Base-by-base conservation (phyloP, 345 rosid genomes). In the Linum trigynum region DNA sequence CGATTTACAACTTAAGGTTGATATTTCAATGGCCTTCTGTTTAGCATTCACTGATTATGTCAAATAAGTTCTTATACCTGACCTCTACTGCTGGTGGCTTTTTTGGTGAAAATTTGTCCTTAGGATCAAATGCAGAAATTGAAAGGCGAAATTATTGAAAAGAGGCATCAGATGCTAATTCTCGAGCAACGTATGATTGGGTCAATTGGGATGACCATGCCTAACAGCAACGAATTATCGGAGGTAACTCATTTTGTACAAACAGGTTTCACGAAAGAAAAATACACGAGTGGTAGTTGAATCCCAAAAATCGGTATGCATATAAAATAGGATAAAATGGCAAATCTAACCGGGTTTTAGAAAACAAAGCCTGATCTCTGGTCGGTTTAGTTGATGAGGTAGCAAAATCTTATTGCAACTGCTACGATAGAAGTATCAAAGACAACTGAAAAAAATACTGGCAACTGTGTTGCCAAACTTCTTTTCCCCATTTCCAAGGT, bases 131-230 rank as follows among this genome's bases (percentile, higher is more conserved):
- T 81, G 72, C 71, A 66, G 81, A 84, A 81, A 63, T 66, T 86
- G 76, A 79, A 84, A 75, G 76, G 70, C 72, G 89, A 82, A 75
- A 84, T 86, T 69, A 75, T 58, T 70, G 89, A 81, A 77, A 86
- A 84, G 80, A 82, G 80, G 75, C 82, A 63, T 69, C 92, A 82
- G 70, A 84, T 84, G 64, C 78, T 41, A 62, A 74, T 84, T 58
- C 67, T 86, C 59, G 89, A 86, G 70, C 72, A 74, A 70, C 87
- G 80, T 39, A 84, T 86, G 85, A 76, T 77, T 75, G 89, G 81
- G 59, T 84, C 87, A 55, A 75, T 79, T 71, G 82, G 72, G 71
- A 72, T 58, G 61, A 66, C 79, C 35, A 69, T 68, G 63, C 78
- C 81, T 63, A 73, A 68, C 63, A 70, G 59, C 65, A 62, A 14